Base-by-base conservation (phyloP, 2,329 filamentous ascomycete species). In the Graphilbum ipis-grandicollis region DNA sequence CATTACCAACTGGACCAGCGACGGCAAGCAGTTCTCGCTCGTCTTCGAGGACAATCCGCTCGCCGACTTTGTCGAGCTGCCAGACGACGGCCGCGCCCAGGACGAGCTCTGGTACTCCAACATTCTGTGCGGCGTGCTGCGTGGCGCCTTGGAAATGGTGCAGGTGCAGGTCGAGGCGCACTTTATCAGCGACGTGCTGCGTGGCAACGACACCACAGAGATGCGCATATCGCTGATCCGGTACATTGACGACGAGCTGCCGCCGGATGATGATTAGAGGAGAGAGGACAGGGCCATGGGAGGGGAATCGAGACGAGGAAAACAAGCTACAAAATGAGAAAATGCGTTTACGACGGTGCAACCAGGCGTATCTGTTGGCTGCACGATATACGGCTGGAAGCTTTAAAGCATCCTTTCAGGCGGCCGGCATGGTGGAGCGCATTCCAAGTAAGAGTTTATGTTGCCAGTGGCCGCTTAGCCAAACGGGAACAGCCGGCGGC, bases 41-140 rank as follows among this genome's bases (percentile, higher is more conserved):
- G 72, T 94, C 14, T 93, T 98, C 47, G 90, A 98, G 46, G 90
- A 98, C 56, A 98, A 96, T 52, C 90, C 90, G 1, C 63, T 98
- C 41, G 86, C 86, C 36, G 90, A 98, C 58, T 98, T 96, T 59
- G 90, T 98, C 34, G 90, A 98, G 58, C 63, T 98, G 31, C 90
- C 90, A 1, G 90, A 98, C 53, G 90, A 98, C 57, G 90, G 86
- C 36, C 71, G 85, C 44, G 84, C 90, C 4, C 90, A 98, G 57
- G 86, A 94, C 51, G 88, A 96, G 60, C 64, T 98, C 29, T 98
- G 90, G 90, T 98, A 92, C 57, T 94, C 85, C 5, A 98, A 96
- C 57, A 92, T 98, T 39, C 69, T 96, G 31, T 94, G 90, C 49
- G 90, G 90, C 31, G 82, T 98, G 31, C 62, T 98, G 42, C 69